Evolutionary conservation across 2,329 filamentous ascomycete genomes (phyloP), one percentile per base, ranked within the genome.

Genomic region (Aspergillus ruber): DNA sequence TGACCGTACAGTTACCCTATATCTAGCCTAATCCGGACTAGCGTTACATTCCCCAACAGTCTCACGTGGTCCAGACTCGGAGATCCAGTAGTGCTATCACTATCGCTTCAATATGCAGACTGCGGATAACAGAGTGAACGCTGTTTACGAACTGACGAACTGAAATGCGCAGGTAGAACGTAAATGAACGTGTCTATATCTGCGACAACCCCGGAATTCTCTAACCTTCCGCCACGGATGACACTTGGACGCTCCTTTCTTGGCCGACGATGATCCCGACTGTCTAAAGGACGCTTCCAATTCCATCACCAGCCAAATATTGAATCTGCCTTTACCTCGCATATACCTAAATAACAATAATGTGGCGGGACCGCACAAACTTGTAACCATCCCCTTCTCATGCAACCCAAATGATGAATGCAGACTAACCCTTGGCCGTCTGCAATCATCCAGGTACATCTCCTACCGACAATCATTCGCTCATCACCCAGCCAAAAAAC

Each of bases 301-400:
- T 29, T 29, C 44, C 65, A 58, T 35, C 17, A 48, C 48, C 47
- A 49, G 39, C 42, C 46, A 42, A 50, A 45, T 20, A 3, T 29
- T 7, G 10, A 50, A 21, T 43, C 41, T 18, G 43, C 45, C 40
- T 43, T 49, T 44, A 21, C 51, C 9, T 4, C 33, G 2, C 13
- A 29, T 35, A 44, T 79, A 78, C 83, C 9, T 39, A 20, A 21
- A 18, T 12, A 15, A 20, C 10, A 39, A 85, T 80, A 75, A 95
- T 95, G 89, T 98, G 90, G 90, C 89, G 93, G 77, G 93, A 98
- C 80, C 86, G 93, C 74, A 98, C 93, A 60, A 98, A 97, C 69
- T 86, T 98, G 90, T 96, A 83, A 61, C 81, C 43, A 50, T 35
- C 51, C 53, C 44, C 48, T 50, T 51, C 36, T 12, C 10, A 18